phyloP scores from a whole-genome alignment of 1,284 basidiomycete genomes.

The Spongispora temasekensis region DNA sequence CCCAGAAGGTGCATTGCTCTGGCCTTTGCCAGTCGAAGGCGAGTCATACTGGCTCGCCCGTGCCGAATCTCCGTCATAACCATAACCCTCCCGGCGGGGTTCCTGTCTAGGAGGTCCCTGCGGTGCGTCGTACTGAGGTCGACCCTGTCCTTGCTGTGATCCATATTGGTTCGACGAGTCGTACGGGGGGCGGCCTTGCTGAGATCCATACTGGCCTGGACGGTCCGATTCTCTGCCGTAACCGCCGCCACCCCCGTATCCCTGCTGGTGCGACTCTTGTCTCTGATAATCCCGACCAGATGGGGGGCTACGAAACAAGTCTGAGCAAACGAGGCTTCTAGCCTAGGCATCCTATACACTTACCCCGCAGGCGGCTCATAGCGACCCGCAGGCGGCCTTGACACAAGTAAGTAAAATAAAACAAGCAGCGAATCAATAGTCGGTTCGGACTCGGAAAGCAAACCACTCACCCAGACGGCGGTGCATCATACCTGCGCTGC shows the following conservation, averaged over 20 bases:
- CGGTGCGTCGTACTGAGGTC: constrained; percentile 8
- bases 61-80: too few species aligned
- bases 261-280: constrained; percentile 7
- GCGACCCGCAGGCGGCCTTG: constrained; percentile 11
- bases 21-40: constrained; percentile 2
- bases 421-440: too few species aligned
- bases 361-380: constrained; percentile 25
- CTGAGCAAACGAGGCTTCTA: neutral
- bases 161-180: constrained; percentile 13
- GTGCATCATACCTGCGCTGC: constrained; percentile 5
- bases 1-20: constrained; percentile 23
- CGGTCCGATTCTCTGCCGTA: constrained; percentile 14
- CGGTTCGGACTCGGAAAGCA: too few species aligned
- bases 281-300: constrained; percentile 15
- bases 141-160: constrained; percentile 11
- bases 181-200: constrained; percentile 11
- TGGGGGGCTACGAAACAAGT: constrained; percentile 12
- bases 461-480: neutral
- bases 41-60: too few species aligned
- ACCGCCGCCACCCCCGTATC: constrained; percentile 6
- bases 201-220: constrained; percentile 11
- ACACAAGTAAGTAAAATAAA: neutral
- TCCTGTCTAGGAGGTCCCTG: constrained; percentile 7
- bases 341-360: too few species aligned
- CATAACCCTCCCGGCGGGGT: too few species aligned